Base-by-base conservation (phyloP, 2,329 filamentous ascomycete species). In the Colletotrichum spinosum region DNA sequence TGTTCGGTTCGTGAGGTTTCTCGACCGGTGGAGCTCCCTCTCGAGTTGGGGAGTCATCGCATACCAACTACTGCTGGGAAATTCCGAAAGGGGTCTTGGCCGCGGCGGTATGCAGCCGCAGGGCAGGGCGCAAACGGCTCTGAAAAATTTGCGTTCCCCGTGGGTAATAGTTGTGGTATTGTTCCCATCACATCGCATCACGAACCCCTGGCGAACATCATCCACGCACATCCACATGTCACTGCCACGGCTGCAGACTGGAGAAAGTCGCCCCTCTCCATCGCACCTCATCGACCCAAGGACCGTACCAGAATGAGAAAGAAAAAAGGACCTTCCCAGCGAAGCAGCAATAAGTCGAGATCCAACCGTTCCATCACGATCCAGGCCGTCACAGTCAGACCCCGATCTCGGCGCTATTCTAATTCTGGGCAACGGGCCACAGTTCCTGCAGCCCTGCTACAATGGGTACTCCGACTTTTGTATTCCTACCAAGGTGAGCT, bases 361-460 rank as follows among this genome's bases (percentile, higher is more conserved):
- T 62, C 45, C 58, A 41, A 35, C 52, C 37, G 51, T 53, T 57
- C 58, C 52, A 56, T 65, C 58, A 52, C 62, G 62, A 65, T 65
- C 62, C 62, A 62, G 52, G 54, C 58, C 58, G 51, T 61, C 58
- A 33, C 7, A 6, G 39, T 34, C 39, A 48, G 38, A 52, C n/a
- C 48, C 55, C 52, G 46, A 51, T 62, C 52, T 52, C 59, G 33
- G 25, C 52, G 53, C 62, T 38, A 57, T 56, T 9, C 58, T 44
- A 0, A 6, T 39, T 61, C 15, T 45, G 52, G 62, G 58, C 25
- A 65, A 62, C 42, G 62, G 13, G 49, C 62, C 62, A 62, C 62
- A 62, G 52, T 65, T 65, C 58, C 62, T 65, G 62, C 62, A 65
- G 58, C 62, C 62, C 58, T 65, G 62, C 57, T 55, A 53, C 58